Evolutionary conservation across 345 rosid species (phyloP).

Genomic region (Alliaria petiolata): DNA sequence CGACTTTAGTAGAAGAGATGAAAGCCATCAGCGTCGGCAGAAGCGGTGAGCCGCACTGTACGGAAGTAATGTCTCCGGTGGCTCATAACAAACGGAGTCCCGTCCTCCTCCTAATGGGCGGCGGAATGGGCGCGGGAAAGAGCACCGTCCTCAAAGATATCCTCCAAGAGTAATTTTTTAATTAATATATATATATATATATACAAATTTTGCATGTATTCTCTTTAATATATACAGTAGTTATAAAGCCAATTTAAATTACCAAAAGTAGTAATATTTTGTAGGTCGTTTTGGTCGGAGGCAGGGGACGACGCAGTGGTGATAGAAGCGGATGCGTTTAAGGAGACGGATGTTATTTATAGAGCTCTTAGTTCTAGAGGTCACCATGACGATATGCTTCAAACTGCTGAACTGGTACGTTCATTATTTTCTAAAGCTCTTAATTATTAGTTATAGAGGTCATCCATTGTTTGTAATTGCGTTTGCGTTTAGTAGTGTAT

Average conservation of each 20-base stretch:
- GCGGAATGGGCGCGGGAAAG: conserved; percentile 98
- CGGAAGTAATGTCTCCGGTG: conserved; percentile 83
- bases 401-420: conserved; percentile 74
- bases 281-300: conserved; percentile 83
- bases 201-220: background rate
- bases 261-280: background rate
- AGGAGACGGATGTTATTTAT: conserved; percentile 86
- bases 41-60: conserved; percentile 41
- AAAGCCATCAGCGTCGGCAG: conserved; percentile 45
- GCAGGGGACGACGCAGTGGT: conserved; percentile 70
- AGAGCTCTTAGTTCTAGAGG: conserved; percentile 73
- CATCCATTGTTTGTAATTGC: background rate
- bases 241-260: background rate
- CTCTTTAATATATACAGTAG: background rate
- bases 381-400: conserved; percentile 78
- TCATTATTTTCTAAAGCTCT: background rate
- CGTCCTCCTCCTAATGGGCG: conserved; percentile 92
- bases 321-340: conserved; percentile 96
- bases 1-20: conserved; percentile 81
- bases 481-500: background rate
- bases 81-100: conserved; percentile 76
- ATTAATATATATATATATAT: background rate
- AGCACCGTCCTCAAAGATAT: conserved; percentile 92
- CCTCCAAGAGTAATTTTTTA: conserved; percentile 52
- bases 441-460: background rate